Evolutionary conservation across 495 filamentous ascomycete genomes (phyloP).

Genomic region (Neurospora sp.): DNA sequence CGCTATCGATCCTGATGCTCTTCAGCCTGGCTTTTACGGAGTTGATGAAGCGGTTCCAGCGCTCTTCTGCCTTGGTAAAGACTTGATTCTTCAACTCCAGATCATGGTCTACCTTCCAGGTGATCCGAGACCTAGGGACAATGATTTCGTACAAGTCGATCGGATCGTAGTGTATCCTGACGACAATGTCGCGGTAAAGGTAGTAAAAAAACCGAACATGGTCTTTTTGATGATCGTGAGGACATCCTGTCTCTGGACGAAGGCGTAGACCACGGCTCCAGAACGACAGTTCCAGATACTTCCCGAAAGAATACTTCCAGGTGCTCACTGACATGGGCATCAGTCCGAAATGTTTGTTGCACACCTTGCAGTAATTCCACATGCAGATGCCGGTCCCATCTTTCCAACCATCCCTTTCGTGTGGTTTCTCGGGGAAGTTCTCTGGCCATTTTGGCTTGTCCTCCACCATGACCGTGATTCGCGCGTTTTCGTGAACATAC

Average conservation of each 20-base stretch:
- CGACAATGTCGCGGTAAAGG: constrained; percentile 56
- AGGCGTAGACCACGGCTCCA: constrained; percentile 81
- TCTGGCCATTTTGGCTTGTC: constrained; percentile 41
- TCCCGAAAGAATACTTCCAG: constrained; percentile 98
- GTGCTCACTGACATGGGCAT: constrained; percentile 90
- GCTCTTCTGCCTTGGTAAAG: constrained; percentile 65
- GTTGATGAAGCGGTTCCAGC: constrained; percentile 72
- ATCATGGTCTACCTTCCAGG: constrained; percentile 96
- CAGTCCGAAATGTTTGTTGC: constrained; percentile 78
- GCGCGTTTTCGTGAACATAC: constrained; percentile 93
- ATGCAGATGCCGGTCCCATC: constrained; percentile 67
- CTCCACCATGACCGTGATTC: constrained; percentile 81
- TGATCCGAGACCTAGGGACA: constrained; percentile 78
- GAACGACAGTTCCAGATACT: constrained; percentile 93
- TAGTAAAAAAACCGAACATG: constrained; percentile 89
- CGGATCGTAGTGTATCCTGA: constrained; percentile 84
- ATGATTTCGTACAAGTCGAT: constrained; percentile 93
- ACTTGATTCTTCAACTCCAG: constrained; percentile 87
- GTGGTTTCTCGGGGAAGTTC: constrained; percentile 33
- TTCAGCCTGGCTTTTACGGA: constrained; percentile 77
- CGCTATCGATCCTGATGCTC: constrained; percentile 81
- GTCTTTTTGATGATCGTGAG: constrained; percentile 85
- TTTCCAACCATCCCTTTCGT: constrained; percentile 28
- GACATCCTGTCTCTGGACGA: constrained; percentile 65
- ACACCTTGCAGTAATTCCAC: constrained; percentile 95